A percentile compares a stretch with the other conserved stretches of the same genome.
Evolutionary conservation across 441 rosid species (phyloP).

Genomic region (Aleurites moluccanus): DNA sequence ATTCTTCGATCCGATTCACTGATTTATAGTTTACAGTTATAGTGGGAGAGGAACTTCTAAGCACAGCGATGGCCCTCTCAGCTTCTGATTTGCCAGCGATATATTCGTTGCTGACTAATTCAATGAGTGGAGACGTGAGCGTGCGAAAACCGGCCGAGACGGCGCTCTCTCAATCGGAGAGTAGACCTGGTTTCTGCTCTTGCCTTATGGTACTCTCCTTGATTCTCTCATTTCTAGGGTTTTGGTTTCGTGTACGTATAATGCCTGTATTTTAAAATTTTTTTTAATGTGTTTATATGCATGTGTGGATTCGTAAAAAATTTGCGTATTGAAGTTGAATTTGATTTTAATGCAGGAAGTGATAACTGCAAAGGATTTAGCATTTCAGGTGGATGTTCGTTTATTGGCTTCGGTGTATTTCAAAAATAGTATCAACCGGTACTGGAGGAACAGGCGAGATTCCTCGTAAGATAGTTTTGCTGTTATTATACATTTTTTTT

Average conservation of each 20-base stretch:
- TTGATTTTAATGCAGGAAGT: conserved; percentile 68
- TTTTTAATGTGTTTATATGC: conserved; percentile 1
- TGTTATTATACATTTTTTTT: background rate
- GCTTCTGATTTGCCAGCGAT: conserved; percentile 88
- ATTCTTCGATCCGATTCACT: conserved; percentile 41
- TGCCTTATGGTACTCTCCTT: conserved; percentile 69
- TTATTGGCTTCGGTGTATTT: conserved; percentile 92
- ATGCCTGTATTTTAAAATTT: background rate
- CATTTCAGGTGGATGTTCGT: conserved; percentile 82
- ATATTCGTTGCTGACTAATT: conserved; percentile 75
- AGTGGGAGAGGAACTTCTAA: conserved; percentile 15
- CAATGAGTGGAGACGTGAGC: conserved; percentile 85
- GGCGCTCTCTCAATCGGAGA: conserved; percentile 87
- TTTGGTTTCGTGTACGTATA: conserved; percentile 16
- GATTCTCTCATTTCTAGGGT: conserved; percentile 32
- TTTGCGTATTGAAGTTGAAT: conserved; percentile 7
- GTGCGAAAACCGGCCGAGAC: conserved; percentile 87
- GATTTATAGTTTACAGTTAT: conserved; percentile 18
- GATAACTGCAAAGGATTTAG: conserved; percentile 86
- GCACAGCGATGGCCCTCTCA: conserved; percentile 72
- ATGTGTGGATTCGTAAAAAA: conserved; percentile 14
- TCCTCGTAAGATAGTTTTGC: conserved; percentile 48
- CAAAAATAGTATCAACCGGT: conserved; percentile 83
- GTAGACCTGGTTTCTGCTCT: conserved; percentile 92
- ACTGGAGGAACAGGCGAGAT: conserved; percentile 90